phyloP scores from a whole-genome alignment of 139 green algal species.

The Medakamo hakoo region DNA sequence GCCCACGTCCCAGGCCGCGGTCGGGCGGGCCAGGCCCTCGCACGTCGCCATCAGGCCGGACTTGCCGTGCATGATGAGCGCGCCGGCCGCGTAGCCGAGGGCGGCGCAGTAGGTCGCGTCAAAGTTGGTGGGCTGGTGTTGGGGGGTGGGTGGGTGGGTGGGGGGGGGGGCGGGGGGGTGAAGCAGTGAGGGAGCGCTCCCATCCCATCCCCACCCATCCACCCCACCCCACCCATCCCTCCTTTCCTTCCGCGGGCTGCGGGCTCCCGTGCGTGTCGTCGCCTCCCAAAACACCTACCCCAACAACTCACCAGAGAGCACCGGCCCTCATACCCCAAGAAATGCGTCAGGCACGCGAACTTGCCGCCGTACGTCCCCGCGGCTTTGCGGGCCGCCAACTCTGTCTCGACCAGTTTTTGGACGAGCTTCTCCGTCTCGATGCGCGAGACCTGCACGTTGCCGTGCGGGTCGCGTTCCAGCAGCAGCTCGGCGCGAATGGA shows the following conservation, averaged over 20 bases:
- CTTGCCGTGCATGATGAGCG: constrained; percentile 16
- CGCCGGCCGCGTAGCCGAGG: constrained; percentile 28
- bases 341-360: constrained; percentile 23
- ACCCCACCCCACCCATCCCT: too few species aligned
- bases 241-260: too few species aligned
- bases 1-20: constrained; percentile 32
- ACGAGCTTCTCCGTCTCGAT: constrained; percentile 42
- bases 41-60: constrained; percentile 47
- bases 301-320: too few species aligned
- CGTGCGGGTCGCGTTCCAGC: constrained; percentile 43
- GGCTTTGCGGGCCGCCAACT: constrained; percentile 13
- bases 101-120: constrained; percentile 42
- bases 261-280: too few species aligned
- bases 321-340: constrained; percentile 43
- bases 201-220: too few species aligned
- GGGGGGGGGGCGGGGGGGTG: too few species aligned
- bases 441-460: constrained; percentile 36
- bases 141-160: too few species aligned
- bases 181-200: too few species aligned
- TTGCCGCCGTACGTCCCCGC: constrained; percentile 13
- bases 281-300: too few species aligned
- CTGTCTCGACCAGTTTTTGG: constrained; percentile 14
- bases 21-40: constrained; percentile 10
- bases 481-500: constrained; percentile 31
- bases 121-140: constrained; percentile 56